Percentiles rank a stretch among this genome's conserved stretches.
phyloP scores from a whole-genome alignment of 345 rosid genomes.

The sweet orange (Citrus sinensis) region DVS_A1.0 CM039166.1:20277501-20278000 shows the following conservation, averaged over 20 bases:
- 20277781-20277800: not conserved
- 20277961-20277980: not conserved
- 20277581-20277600: slow-evolving; percentile 1
- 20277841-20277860: not conserved
- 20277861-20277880: not conserved
- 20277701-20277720: slow-evolving; percentile 71
- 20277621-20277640: slow-evolving; percentile 51
- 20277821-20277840: not conserved
- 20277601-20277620: slow-evolving; percentile 43
- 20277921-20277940: slow-evolving; percentile 1
- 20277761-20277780: not conserved
- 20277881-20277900: not conserved
- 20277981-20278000: not conserved
- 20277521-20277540: slow-evolving; percentile 32
- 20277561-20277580: not conserved
- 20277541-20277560: not conserved
- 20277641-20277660: slow-evolving; percentile 65
- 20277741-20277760: slow-evolving; percentile 1
- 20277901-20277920: not conserved
- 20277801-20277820: not conserved
- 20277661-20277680: slow-evolving; percentile 67
- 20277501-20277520: slow-evolving; percentile 43
- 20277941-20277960: not conserved
- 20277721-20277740: slow-evolving; percentile 67
- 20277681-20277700: slow-evolving; percentile 77